Evolutionary conservation across 371 early-diverging fungal genomes (phyloP).

Genomic region (Mucor plumbeus): DNA sequence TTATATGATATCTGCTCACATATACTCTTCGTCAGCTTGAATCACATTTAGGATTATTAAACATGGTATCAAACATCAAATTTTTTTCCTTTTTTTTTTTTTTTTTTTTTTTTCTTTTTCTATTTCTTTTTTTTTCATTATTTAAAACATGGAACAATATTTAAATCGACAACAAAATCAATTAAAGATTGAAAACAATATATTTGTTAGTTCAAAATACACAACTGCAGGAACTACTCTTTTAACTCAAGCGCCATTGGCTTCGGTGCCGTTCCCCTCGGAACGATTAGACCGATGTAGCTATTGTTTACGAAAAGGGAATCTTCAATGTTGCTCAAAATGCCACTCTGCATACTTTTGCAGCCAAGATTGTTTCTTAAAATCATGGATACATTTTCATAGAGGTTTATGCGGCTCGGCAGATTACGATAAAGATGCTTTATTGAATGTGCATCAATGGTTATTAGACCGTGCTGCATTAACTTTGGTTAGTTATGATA

Average conservation of each 20-base stretch:
- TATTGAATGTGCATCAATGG: conserved; percentile 23
- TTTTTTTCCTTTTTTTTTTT: background rate
- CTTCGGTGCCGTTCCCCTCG: conserved; percentile 39
- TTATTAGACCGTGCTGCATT: conserved; percentile 42
- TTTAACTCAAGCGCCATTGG: conserved; percentile 37
- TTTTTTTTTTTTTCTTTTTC: conserved; percentile 5
- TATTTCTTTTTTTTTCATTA: background rate
- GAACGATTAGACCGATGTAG: conserved; percentile 45
- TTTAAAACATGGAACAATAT: conserved; percentile 9
- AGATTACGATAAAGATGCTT: conserved; percentile 29
- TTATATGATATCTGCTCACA: background rate
- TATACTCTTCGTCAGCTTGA: conserved; percentile 18
- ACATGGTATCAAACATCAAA: conserved; percentile 6
- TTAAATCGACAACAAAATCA: background rate
- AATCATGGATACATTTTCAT: conserved; percentile 45
- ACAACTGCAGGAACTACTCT: conserved; percentile 31
- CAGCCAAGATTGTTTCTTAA: conserved; percentile 44
- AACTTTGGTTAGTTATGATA: conserved; percentile 42
- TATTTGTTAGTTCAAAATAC: conserved; percentile 13
- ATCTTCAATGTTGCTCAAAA: conserved; percentile 49
- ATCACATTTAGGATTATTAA: conserved; percentile 7
- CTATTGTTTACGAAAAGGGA: conserved; percentile 41
- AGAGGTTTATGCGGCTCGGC: conserved; percentile 33
- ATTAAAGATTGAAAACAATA: conserved; percentile 10
- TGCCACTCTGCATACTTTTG: conserved; percentile 52